phyloP scores from a whole-genome alignment of 176 grass and related monocot genomes.

The Elaeis guineensis region DNA sequence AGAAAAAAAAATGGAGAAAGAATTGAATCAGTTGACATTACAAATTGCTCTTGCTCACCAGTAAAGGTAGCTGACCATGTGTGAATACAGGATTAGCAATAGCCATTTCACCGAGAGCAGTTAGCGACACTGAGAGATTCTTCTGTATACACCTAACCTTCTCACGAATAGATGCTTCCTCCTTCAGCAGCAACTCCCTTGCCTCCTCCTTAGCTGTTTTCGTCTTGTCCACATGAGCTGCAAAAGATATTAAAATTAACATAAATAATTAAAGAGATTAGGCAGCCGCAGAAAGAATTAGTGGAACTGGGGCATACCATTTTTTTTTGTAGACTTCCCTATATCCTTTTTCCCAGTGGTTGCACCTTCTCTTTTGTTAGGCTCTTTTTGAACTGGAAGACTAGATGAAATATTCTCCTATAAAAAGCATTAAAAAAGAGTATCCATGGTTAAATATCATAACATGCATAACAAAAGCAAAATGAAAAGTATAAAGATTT shows the following conservation, averaged over 20 bases:
- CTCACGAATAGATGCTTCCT: slow-evolving; percentile 70
- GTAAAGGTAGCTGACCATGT: slow-evolving; percentile 72
- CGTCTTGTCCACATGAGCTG: slow-evolving; percentile 60
- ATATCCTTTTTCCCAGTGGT: slow-evolving; percentile 49
- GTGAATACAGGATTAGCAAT: slow-evolving; percentile 93
- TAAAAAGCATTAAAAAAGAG: slow-evolving; percentile 18
- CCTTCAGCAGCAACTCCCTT: slow-evolving; percentile 64
- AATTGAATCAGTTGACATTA: slow-evolving; percentile 3
- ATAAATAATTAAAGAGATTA: no score
- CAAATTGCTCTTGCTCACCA: slow-evolving; percentile 43
- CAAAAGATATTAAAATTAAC: not conserved
- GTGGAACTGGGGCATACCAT: slow-evolving; percentile 34
- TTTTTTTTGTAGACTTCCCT: slow-evolving; percentile 66
- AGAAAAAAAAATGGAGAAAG: not conserved
- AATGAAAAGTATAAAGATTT: slow-evolving; percentile 23
- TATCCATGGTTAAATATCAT: no score
- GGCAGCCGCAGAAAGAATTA: not conserved
- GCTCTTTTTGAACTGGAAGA: slow-evolving; percentile 35
- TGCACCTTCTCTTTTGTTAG: slow-evolving; percentile 45
- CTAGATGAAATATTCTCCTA: slow-evolving; percentile 41
- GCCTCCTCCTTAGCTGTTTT: slow-evolving; percentile 98
- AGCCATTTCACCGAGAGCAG: slow-evolving; percentile 79
- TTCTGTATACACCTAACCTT: slow-evolving; percentile 70
- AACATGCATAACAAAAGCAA: no score
- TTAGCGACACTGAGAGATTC: slow-evolving; percentile 71